Percentiles rank a stretch among this genome's conserved stretches.
Evolutionary conservation across 2,329 filamentous ascomycete genomes (phyloP).

Genomic region (Geosmithia putterillii): DNA sequence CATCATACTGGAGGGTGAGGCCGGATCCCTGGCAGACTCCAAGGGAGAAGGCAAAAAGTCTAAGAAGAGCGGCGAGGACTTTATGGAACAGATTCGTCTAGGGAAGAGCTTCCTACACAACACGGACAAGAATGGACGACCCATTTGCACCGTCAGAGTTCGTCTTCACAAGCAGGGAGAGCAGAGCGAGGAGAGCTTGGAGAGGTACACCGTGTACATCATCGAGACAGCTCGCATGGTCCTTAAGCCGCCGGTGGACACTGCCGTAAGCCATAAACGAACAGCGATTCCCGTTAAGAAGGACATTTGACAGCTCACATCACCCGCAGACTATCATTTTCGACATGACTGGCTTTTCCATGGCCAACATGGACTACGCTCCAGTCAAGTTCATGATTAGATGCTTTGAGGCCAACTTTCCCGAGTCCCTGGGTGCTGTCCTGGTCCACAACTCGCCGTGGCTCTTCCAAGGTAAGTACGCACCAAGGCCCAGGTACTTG

Average conservation of each 20-base stretch:
- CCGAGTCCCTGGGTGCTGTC: constrained; percentile 79
- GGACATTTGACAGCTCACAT: neutral
- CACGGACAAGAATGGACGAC: constrained; percentile 68
- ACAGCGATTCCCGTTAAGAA: too few species aligned
- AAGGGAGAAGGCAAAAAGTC: constrained; percentile 40
- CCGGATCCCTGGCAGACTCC: constrained; percentile 46
- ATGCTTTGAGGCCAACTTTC: constrained; percentile 97
- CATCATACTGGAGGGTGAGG: constrained; percentile 69
- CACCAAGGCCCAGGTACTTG: neutral
- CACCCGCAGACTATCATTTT: constrained; percentile 68
- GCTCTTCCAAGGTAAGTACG: constrained; percentile 71
- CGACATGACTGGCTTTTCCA: constrained; percentile 86
- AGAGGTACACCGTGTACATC: constrained; percentile 82
- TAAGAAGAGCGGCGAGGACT: constrained; percentile 62
- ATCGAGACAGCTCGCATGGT: constrained; percentile 91
- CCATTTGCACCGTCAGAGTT: constrained; percentile 77
- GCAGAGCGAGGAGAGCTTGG: constrained; percentile 69
- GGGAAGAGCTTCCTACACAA: constrained; percentile 93
- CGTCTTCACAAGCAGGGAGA: constrained; percentile 72
- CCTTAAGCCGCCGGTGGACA: constrained; percentile 70
- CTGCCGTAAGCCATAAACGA: constrained; percentile 56
- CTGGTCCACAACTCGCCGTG: constrained; percentile 94
- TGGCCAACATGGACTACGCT: constrained; percentile 97
- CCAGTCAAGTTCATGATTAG: constrained; percentile 99
- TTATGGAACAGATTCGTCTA: constrained; percentile 71